Evolutionary conservation across 176 grass and related monocot species (phyloP), one percentile per base, ranked within the genome.

Genomic region (Alopecurus myosuroides): DNA sequence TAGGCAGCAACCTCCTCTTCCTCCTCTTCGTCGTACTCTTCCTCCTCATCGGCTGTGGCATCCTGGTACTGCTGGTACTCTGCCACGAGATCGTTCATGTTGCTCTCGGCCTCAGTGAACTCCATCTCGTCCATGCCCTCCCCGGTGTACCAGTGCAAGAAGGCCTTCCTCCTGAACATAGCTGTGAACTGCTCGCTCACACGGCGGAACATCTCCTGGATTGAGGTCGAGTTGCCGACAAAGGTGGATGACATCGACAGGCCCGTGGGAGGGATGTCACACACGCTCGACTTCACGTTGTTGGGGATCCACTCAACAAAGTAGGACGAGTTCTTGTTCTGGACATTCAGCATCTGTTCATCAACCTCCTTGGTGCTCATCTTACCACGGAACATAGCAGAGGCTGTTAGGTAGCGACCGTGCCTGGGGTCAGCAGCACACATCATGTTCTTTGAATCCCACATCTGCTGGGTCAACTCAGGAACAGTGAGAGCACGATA

Each of bases 81-180:
- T 0, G 90, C 86, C 18, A 91, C 90, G 46, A 91, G 86, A 68
- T 91, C 90, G 28, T 91, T 91, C 90, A 95, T 95, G 85, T 95
- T 95, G 85, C 93, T 95, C 82, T 95, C 93, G 0, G 94, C 94
- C 88, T 95, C 90, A 0, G 88, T 95, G 81, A 95, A 95, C 70
- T 94, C 95, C 92, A 98, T 98, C 88, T 98, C 92, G 26, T 97
- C 95, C 95, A 97, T 97, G n/a, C 95, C 95, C 78, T 97, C 95
- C 3, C 94, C 95, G 0, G 95, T 97, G 86, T 97, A 97, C 95
- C 95, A 97, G 74, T 97, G 92, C 85, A 97, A 82, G 85, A 94
- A 97, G 66, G 95, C 95, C 93, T 98, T 98, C 84, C 95, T 86
- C 86, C 93, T 90, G 84, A 95, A 98, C 96, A 98, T 98, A 49